Base-by-base conservation (phyloP, 2,329 filamentous ascomycete species). In the Fusarium denticulatum region DNA sequence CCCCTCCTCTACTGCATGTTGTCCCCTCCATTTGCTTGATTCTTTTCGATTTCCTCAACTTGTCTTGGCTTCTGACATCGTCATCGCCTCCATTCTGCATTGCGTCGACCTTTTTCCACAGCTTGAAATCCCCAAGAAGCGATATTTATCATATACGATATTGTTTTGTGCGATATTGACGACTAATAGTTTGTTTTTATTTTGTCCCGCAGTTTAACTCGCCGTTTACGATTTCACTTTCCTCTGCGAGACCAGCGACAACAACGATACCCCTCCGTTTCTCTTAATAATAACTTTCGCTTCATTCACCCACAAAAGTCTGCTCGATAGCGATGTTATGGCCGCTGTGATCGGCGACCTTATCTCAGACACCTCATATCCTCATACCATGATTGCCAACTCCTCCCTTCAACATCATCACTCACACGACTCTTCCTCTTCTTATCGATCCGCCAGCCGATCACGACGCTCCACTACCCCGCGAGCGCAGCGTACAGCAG, bases 331-430 rank as follows among this genome's bases (percentile, higher is more conserved):
- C 78, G 79, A 85, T 85, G 87, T 82, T 84, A 91, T 92, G 90
- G 90, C 89, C 80, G 86, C 89, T 83, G 82, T 91, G 83, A 88
- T 91, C 77, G 88, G 88, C 82, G 94, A 96, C 86, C 91, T 91
- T 85, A 90, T 91, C 84, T 89, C 93, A 82, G 91, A 94, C 84
- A 87, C 91, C 77, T 87, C 89, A 78, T 89, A 90, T 84, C 92
- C 92, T 83, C 89, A 90, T 86, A 90, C 87, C 85, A 93, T 91
- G 87, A 92, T 94, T 85, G 83, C 85, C 67, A 82, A 84, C 64
- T 82, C 86, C 49, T 83, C 83, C 72, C 86, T 86, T 73, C 85
- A 86, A 74, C 85, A 84, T 72, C 84, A 84, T 49, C 78, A 69
- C 67, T 79, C 85, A 63, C 84, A 86, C 80, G 83, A 87, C 75